A percentile compares a stretch with the other conserved stretches of the same genome.
These are phyloP conservation scores for Aschersonia sp. DNA, from an alignment of 2,329 filamentous ascomycete species.

Conservation along the genomic window DNA sequence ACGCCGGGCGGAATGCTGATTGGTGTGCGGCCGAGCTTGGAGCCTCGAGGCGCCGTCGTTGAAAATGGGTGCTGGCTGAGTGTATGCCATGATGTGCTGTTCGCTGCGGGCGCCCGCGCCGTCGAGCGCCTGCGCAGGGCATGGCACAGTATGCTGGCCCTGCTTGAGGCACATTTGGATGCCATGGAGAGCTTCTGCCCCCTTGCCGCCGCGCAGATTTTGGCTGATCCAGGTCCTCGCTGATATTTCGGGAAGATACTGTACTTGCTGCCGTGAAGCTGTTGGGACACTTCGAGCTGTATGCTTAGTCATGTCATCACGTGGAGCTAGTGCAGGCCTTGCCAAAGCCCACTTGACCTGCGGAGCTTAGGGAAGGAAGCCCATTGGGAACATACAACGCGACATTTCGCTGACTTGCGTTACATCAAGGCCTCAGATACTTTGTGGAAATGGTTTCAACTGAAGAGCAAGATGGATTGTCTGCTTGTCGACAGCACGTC, in stretches of 20 bases:
- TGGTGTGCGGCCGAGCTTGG: constrained; percentile 74
- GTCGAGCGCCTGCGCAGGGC: constrained; percentile 32
- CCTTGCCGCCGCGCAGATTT: constrained; percentile 2
- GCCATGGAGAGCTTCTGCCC: constrained; percentile 13
- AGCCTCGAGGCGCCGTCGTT: constrained; percentile 48
- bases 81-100: background rate
- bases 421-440: background rate
- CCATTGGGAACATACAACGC: too few relatives aligned
- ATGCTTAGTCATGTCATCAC: too few relatives aligned
- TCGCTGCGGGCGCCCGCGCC: constrained; percentile 40
- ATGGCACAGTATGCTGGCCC: constrained; percentile 45
- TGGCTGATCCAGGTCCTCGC: background rate
- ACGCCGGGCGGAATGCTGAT: constrained; percentile 77
- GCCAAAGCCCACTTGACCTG: too few relatives aligned
- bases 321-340: too few relatives aligned
- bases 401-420: too few relatives aligned
- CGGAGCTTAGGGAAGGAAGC: too few relatives aligned
- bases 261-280: too few relatives aligned
- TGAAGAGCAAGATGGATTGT: background rate
- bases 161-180: constrained; percentile 50
- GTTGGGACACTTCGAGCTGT: too few relatives aligned
- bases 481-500: background rate
- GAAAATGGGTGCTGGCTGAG: constrained; percentile 44
- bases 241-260: too few relatives aligned
- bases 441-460: background rate